phyloP scores from a whole-genome alignment of 1,284 basidiomycete species.

The Cutaneotrichosporon sp. region DNA sequence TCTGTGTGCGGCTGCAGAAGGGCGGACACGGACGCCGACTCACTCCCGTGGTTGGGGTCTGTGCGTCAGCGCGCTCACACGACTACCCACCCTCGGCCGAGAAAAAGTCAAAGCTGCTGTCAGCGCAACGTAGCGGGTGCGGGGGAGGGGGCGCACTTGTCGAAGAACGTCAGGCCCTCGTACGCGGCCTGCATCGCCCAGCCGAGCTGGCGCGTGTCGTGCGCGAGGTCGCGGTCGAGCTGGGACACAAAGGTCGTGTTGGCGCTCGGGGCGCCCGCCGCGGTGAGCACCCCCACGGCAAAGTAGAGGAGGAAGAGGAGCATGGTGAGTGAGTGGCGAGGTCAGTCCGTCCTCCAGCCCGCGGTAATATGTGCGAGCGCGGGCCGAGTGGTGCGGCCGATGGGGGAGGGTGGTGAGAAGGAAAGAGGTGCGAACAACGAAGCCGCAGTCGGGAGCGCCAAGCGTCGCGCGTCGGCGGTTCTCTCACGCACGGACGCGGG shows the following conservation, averaged over 20 bases:
- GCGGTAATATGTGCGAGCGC: neutral
- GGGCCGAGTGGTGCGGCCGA: neutral
- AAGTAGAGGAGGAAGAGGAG: neutral
- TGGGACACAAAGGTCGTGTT: slow-evolving; percentile 5
- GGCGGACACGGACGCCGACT: slow-evolving; percentile 16
- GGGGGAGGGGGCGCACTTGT: slow-evolving; percentile 35
- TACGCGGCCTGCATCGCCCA: slow-evolving; percentile 44
- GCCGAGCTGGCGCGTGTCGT: neutral
- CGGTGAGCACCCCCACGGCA: neutral
- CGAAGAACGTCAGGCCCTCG: slow-evolving; percentile 47
- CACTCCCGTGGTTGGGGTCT: slow-evolving; percentile 49
- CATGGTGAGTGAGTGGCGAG: neutral
- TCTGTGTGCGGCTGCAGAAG: neutral
- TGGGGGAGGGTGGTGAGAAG: neutral
- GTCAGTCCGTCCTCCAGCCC: neutral
- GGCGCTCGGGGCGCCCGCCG: neutral
- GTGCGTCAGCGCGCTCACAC: neutral
- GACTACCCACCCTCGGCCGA: slow-evolving; percentile 29
- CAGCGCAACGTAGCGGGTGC: neutral
- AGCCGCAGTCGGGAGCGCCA: neutral
- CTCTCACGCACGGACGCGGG: neutral
- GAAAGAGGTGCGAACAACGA: neutral
- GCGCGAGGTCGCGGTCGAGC: neutral
- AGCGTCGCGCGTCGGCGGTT: neutral
- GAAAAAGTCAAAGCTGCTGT: slow-evolving; percentile 42